Percentiles rank a stretch among this genome's conserved stretches.
phyloP scores from a whole-genome alignment of 805 yeast species.

The Candida qinlingensis region DNA sequence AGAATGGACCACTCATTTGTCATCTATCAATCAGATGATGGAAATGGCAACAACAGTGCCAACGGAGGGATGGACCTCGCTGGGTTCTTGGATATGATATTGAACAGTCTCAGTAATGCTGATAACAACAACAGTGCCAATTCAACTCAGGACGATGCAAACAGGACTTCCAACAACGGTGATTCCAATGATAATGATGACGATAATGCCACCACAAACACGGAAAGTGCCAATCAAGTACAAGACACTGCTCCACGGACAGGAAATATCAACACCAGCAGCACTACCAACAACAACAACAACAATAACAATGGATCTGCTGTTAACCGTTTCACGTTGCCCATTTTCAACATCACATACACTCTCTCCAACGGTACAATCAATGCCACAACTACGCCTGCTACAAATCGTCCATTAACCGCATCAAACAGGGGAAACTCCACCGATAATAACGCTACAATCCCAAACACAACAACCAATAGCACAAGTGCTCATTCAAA shows the following conservation, averaged over 20 bases:
- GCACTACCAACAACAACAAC: too few species aligned
- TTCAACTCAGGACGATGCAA: not conserved
- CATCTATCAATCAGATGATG: slow-evolving; percentile 20
- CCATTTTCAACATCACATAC: too few species aligned
- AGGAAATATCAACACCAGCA: too few species aligned
- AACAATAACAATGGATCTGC: too few species aligned
- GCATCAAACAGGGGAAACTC: slow-evolving; percentile 8
- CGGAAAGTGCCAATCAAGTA: too few species aligned
- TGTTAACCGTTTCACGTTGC: too few species aligned
- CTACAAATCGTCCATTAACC: not conserved
- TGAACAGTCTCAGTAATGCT: not conserved
- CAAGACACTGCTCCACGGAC: too few species aligned
- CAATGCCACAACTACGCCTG: too few species aligned
- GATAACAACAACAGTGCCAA: too few species aligned
- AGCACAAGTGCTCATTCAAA: not conserved
- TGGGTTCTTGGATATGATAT: not conserved
- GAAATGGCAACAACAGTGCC: slow-evolving; percentile 2
- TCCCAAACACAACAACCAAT: not conserved
- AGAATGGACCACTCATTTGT: slow-evolving; percentile 11
- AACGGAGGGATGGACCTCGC: not conserved
- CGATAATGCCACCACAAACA: too few species aligned
- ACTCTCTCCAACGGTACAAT: too few species aligned
- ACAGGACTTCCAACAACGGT: not conserved
- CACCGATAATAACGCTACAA: not conserved
- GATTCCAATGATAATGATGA: too few species aligned